phyloP scores from a whole-genome alignment of 139 green algal genomes.

The Tetraselmis striata region DNA sequence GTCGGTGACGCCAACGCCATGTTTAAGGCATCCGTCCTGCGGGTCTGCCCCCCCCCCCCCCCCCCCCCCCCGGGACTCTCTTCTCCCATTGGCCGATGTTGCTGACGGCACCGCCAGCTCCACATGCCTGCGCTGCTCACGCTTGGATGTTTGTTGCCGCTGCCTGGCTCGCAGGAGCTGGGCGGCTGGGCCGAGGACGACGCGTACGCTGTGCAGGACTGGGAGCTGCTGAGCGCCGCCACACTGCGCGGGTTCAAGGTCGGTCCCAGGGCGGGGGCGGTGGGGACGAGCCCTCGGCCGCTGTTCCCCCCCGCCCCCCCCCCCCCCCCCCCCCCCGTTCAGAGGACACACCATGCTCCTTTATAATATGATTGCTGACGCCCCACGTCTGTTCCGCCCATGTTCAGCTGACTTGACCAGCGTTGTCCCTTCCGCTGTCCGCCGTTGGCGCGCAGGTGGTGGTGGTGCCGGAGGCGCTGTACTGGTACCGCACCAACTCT shows the following conservation, averaged over 20 bases:
- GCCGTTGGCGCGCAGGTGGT: not conserved
- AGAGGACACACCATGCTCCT: too few species aligned
- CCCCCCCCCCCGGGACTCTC: not conserved
- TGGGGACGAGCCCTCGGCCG: too few species aligned
- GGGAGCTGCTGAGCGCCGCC: not conserved
- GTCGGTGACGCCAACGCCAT: not conserved
- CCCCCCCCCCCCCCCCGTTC: too few species aligned
- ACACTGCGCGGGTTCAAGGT: not conserved
- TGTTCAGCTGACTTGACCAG: too few species aligned
- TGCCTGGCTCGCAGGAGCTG: not conserved
- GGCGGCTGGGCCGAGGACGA: conserved; percentile 3
- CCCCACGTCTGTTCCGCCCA: too few species aligned
- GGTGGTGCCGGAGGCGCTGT: conserved; percentile 1
- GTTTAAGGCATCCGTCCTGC: not conserved
- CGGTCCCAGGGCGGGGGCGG: too few species aligned
- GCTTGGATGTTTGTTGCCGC: too few species aligned
- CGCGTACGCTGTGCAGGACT: conserved; percentile 3
- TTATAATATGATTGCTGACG: too few species aligned
- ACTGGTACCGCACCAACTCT: not conserved
- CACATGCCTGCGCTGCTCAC: too few species aligned
- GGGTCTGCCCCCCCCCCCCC: not conserved
- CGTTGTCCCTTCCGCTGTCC: too few species aligned
- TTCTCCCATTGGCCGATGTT: not conserved
- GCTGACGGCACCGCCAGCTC: too few species aligned
- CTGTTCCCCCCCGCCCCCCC: too few species aligned